phyloP scores from a whole-genome alignment of 2,329 filamentous ascomycete species.

The Alternaria longipes region DNA sequence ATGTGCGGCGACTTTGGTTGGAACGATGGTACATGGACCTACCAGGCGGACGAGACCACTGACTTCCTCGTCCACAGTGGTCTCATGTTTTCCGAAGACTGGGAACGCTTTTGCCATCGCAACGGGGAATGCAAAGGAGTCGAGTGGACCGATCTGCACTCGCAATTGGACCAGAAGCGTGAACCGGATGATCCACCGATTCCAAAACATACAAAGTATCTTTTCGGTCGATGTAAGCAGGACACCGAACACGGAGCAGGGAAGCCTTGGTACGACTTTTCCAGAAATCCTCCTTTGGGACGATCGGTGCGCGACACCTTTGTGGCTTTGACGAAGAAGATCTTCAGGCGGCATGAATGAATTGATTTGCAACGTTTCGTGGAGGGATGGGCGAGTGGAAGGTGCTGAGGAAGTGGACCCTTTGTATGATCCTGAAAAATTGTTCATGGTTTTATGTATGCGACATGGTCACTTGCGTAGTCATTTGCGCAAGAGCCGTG shows the following conservation, averaged over 20 bases:
- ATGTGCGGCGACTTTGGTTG: conserved; percentile 29
- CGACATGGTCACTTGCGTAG: neutral
- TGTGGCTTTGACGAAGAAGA: neutral
- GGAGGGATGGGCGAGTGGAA: neutral
- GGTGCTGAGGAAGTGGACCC: neutral
- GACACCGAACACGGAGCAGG: neutral
- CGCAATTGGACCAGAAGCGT: fast-evolving
- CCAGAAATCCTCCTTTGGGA: neutral
- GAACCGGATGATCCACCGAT: neutral
- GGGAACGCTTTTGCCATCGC: conserved; percentile 17
- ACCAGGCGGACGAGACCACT: conserved; percentile 8
- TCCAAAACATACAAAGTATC: neutral
- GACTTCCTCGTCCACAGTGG: conserved; percentile 10
- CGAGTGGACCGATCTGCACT: neutral
- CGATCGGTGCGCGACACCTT: neutral
- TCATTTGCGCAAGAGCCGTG: neutral
- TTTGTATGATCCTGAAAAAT: neutral
- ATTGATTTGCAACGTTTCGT: no score
- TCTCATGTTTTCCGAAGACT: conserved; percentile 17
- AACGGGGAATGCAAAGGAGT: conserved; percentile 8
- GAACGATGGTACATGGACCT: conserved; percentile 7
- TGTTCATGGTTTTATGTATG: neutral
- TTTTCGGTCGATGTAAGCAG: neutral
- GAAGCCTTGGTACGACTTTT: neutral
- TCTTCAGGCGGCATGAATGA: neutral